Base-by-base conservation (phyloP, 176 grass and related monocot genomes). In the Ensete glaucum region DNA sequence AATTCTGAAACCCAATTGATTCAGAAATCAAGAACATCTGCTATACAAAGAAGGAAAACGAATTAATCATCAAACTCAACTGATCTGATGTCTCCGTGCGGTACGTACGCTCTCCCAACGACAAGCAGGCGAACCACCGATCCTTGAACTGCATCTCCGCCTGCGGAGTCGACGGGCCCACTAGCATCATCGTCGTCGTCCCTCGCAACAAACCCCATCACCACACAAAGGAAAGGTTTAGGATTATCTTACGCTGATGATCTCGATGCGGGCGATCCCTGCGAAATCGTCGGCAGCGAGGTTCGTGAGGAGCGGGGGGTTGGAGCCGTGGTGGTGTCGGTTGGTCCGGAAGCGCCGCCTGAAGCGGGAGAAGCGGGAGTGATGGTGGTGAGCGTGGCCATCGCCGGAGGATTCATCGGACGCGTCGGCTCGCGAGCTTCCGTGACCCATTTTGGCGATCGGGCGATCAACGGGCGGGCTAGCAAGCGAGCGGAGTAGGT, bases 61-160 rank as follows among this genome's bases (percentile, higher is more conserved):
- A 6, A 4, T 60, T 7, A n/a, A 2, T 50, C 9, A 13, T 50
- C 53, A 21, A 23, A 83, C 73, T 71, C 76, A 89, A 99, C 95
- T 85, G 89, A 72, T 99, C 90, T 56, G 95, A 87, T 2, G 58
- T 87, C 15, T 83, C 90, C 71, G 95, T 94, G 77, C 90, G 90
- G 78, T 91, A 99, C 1, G 95, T 94, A 73, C 86, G 86, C 65
- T 99, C 95, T 22, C 95, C 95, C 0, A 99, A 76, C 71, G 95
- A 99, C 50, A 99, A 84, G 87, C 90, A 99, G 17, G 90, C 90
- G 79, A 99, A 69, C 88, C 92, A 99, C 78, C 85, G 89, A 75
- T 99, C 95, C 88, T 99, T 91, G 82, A 94, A 94, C 70, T 73
- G 76, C 95, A 99, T 86, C 68, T 91, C 90, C 50, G 95, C 95